Evolutionary conservation across 1,284 basidiomycete species (phyloP).

Genomic region (Cutaneotrichosporon mucoides): DNA sequence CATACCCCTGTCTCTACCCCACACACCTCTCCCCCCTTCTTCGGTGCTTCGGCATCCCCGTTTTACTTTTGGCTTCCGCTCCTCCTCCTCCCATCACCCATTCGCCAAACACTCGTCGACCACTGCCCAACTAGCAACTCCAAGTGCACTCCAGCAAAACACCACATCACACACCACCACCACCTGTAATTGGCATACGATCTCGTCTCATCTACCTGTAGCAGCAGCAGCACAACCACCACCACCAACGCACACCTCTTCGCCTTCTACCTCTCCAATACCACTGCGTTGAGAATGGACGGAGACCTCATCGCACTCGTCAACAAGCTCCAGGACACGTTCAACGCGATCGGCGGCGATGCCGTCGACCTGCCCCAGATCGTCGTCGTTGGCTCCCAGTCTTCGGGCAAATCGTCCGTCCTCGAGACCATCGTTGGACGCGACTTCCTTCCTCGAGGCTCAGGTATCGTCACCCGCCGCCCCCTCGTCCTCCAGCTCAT

Average conservation of each 20-base stretch:
- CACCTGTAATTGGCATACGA: not conserved
- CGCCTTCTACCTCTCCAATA: not conserved
- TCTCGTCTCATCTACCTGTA: not conserved
- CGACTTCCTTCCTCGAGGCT: constrained; percentile 83
- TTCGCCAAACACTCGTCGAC: too few species aligned
- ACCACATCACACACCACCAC: too few species aligned
- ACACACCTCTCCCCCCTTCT: not conserved
- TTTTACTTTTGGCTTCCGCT: not conserved
- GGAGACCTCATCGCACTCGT: constrained; percentile 91
- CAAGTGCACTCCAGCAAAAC: too few species aligned
- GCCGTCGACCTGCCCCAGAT: constrained; percentile 54
- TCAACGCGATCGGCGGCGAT: constrained; percentile 54
- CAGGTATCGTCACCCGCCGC: constrained; percentile 80
- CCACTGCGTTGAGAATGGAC: constrained; percentile 59
- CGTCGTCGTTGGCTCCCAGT: constrained; percentile 52
- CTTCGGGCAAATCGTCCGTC: constrained; percentile 56
- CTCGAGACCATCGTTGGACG: constrained; percentile 76
- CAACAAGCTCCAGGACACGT: constrained; percentile 77
- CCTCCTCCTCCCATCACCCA: not conserved
- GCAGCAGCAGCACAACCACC: not conserved
- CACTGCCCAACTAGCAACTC: too few species aligned
- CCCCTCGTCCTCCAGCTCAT: constrained; percentile 94
- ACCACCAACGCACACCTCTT: not conserved
- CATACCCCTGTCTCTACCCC: too few species aligned
- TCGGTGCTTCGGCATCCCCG: not conserved